These are phyloP conservation scores for Chytriomyces confervae DNA, from an alignment of 192 early-diverging fungal species.

Conservation along the genomic window DNA sequence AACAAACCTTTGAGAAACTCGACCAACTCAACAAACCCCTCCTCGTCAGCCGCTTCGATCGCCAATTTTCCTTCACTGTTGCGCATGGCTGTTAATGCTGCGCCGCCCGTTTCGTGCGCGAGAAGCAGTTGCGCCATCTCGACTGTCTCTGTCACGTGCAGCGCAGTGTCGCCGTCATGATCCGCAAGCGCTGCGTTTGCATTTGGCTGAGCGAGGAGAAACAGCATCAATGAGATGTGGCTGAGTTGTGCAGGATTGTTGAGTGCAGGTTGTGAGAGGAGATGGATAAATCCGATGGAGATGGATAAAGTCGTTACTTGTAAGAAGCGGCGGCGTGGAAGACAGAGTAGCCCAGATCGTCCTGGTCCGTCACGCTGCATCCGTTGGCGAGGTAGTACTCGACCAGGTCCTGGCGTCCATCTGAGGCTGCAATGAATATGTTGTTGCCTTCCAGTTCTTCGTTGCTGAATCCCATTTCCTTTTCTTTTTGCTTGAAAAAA, in stretches of 20 bases:
- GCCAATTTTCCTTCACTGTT: slow-evolving; percentile 7
- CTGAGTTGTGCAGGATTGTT: neutral
- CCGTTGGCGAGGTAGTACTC: neutral
- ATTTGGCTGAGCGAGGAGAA: neutral
- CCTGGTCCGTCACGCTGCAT: neutral
- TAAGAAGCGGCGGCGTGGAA: slow-evolving; percentile 25
- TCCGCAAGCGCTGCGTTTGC: neutral
- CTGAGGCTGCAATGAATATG: slow-evolving; percentile 13
- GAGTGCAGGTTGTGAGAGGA: neutral
- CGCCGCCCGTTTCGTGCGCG: slow-evolving; percentile 3
- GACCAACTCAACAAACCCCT: slow-evolving; percentile 9
- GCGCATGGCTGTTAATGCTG: neutral
- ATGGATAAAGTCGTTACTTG: neutral
- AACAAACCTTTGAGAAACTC: neutral
- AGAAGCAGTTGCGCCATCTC: slow-evolving; percentile 23
- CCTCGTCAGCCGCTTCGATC: slow-evolving; percentile 17
- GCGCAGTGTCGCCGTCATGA: slow-evolving; percentile 17
- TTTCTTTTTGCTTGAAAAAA: too few species aligned
- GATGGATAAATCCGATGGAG: neutral
- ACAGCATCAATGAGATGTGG: slow-evolving; percentile 22
- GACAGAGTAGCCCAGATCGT: slow-evolving; percentile 18
- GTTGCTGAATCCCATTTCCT: too few species aligned
- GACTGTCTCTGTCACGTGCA: slow-evolving; percentile 21
- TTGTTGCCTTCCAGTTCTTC: neutral
- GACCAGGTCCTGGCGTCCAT: neutral